Conservation (phyloP, 345 rosid genomes). For the Turritis glabra region DNA sequence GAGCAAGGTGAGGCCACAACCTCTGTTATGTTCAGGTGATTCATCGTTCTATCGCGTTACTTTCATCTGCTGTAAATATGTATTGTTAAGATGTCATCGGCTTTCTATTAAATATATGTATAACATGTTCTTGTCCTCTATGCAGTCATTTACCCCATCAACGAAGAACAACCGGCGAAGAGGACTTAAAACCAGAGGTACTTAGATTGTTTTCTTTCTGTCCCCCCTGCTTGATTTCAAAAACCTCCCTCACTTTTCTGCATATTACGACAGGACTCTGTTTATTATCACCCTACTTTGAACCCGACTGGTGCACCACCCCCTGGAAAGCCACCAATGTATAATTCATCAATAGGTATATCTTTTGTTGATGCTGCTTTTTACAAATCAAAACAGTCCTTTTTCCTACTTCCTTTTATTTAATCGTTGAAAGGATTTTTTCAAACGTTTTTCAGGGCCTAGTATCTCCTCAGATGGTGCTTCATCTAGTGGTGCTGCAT, state of each 20-base stretch:
- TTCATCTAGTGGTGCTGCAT: constrained; percentile 61
- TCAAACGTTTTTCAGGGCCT: constrained; percentile 55
- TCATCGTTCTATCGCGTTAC: not conserved
- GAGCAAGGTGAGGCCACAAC: constrained; percentile 92
- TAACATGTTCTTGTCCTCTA: constrained; percentile 13
- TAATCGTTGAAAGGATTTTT: not conserved
- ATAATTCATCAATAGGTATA: constrained; percentile 75
- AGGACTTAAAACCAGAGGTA: constrained; percentile 93
- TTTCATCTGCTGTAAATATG: not conserved
- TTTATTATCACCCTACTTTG: constrained; percentile 90
- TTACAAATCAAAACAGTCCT: not conserved
- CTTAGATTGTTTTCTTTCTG: constrained; percentile 20
- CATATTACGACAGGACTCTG: constrained; percentile 78
- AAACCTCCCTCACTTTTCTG: constrained; percentile 16
- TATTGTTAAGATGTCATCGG: constrained; percentile 14
- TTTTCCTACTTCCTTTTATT: constrained; percentile 21
- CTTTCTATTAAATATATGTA: not conserved
- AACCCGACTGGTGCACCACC: constrained; percentile 99
- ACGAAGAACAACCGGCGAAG: constrained; percentile 76
- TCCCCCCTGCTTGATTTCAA: constrained; percentile 12
- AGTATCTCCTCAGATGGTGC: constrained; percentile 69
- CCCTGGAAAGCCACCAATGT: constrained; percentile 99
- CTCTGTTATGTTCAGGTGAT: constrained; percentile 96
- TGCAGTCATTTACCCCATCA: constrained; percentile 90
- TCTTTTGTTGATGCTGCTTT: constrained; percentile 7